Evolutionary conservation across 306 rosid genomes (phyloP).

Genomic region (Sindora glabra): DNA sequence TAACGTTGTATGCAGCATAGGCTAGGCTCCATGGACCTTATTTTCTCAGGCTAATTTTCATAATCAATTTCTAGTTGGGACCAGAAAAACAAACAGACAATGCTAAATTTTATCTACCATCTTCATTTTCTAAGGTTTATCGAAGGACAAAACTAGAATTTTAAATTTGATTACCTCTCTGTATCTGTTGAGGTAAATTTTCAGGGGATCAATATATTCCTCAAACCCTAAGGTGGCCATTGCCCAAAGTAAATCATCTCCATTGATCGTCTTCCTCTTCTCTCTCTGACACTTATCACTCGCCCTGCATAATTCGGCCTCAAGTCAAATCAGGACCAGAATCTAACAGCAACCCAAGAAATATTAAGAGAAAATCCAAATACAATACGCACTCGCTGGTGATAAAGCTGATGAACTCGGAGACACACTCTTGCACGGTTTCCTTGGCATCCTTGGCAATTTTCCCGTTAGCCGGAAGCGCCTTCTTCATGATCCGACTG

Average conservation of each 20-base stretch:
- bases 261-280: conserved; percentile 85
- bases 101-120: not conserved
- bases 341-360: not conserved
- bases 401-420: conserved; percentile 86
- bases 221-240: conserved; percentile 85
- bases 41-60: not conserved
- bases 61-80: not conserved
- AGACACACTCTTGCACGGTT: conserved; percentile 83
- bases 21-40: not conserved
- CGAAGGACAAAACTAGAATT: not conserved
- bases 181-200: conserved; percentile 55
- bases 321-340: not conserved
- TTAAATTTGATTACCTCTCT: conserved; percentile 45
- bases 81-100: not conserved
- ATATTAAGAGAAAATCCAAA: no score
- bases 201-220: conserved; percentile 76
- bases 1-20: not conserved
- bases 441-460: conserved; percentile 89
- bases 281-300: conserved; percentile 91
- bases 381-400: conserved; percentile 64
- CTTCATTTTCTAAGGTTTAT: not conserved
- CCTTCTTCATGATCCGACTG: conserved; percentile 94
- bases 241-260: conserved; percentile 91
- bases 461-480: conserved; percentile 80
- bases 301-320: conserved; percentile 40